Evolutionary conservation across 2,329 filamentous ascomycete species (phyloP).

Genomic region (Nigrospora sphaerica): DNA sequence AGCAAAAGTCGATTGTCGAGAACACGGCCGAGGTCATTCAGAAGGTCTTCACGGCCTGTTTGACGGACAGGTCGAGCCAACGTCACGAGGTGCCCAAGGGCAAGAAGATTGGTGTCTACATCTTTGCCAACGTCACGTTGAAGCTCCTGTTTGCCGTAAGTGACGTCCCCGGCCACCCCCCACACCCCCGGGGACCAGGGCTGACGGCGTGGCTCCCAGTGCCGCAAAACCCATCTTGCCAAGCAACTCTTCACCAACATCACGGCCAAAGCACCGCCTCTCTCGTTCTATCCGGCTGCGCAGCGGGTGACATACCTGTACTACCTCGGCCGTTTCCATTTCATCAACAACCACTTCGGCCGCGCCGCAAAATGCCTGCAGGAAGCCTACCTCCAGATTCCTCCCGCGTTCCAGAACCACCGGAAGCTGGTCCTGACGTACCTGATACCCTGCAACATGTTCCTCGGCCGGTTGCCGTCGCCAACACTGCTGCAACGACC

Average conservation of each 20-base stretch:
- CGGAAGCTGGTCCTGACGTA: constrained; percentile 75
- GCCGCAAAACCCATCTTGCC: constrained; percentile 73
- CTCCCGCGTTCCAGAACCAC: constrained; percentile 58
- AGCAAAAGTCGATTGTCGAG: constrained; percentile 75
- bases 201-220: constrained; percentile 34
- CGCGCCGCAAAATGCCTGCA: constrained; percentile 70
- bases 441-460: constrained; percentile 74
- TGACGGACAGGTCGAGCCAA: constrained; percentile 70
- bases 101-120: constrained; percentile 82
- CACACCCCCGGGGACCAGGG: background rate
- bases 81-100: constrained; percentile 66
- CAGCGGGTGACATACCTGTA: constrained; percentile 91
- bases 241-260: constrained; percentile 89
- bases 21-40: constrained; percentile 83
- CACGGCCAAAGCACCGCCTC: constrained; percentile 70
- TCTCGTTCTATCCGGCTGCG: constrained; percentile 74
- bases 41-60: constrained; percentile 82
- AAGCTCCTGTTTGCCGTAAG: constrained; percentile 77
- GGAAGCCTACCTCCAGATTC: constrained; percentile 69
- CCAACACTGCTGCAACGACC: constrained; percentile 57
- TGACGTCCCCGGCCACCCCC: constrained; percentile 1
- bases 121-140: constrained; percentile 83
- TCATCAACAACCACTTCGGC: constrained; percentile 76
- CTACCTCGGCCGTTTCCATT: constrained; percentile 86
- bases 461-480: constrained; percentile 78